Percentiles rank a stretch among this genome's conserved stretches.
Evolutionary conservation across 768 basidiomycete genomes (phyloP).

Genomic region (Kwoniella pini): DNA sequence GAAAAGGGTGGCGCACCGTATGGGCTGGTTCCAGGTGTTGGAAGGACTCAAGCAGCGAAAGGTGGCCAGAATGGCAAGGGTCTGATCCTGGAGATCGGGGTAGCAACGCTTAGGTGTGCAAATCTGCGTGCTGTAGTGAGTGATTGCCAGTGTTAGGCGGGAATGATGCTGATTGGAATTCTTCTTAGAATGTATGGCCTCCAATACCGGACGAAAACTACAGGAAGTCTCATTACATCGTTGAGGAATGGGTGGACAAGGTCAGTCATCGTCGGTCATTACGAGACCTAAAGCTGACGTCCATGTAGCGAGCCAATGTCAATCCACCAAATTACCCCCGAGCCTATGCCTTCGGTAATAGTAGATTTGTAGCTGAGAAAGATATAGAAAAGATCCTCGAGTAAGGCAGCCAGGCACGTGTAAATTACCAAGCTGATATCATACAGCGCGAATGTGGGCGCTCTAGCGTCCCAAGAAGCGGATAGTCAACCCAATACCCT

Average conservation of each 20-base stretch:
- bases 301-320: constrained; percentile 41
- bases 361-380: constrained; percentile 44
- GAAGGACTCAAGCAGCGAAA: constrained; percentile 28
- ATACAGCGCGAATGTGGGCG: constrained; percentile 46
- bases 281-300: not conserved
- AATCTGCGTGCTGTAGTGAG: constrained; percentile 52
- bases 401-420: constrained; percentile 23
- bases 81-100: constrained; percentile 47
- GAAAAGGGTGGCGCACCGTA: constrained; percentile 44
- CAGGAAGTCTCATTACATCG: constrained; percentile 50
- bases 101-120: constrained; percentile 48
- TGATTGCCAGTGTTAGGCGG: constrained; percentile 1
- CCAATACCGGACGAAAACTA: constrained; percentile 52
- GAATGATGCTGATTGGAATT: not conserved
- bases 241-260: constrained; percentile 55
- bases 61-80: constrained; percentile 36
- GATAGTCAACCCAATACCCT: constrained; percentile 49
- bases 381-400: constrained; percentile 49
- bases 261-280: constrained; percentile 21
- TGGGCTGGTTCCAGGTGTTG: constrained; percentile 39
- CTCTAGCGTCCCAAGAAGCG: constrained; percentile 48
- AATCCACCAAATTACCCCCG: constrained; percentile 48
- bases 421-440: constrained; percentile 1
- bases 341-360: constrained; percentile 49
- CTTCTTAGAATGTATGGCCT: constrained; percentile 49